phyloP scores from a whole-genome alignment of 345 rosid genomes.

The Lenwebbia sp. region DNA sequence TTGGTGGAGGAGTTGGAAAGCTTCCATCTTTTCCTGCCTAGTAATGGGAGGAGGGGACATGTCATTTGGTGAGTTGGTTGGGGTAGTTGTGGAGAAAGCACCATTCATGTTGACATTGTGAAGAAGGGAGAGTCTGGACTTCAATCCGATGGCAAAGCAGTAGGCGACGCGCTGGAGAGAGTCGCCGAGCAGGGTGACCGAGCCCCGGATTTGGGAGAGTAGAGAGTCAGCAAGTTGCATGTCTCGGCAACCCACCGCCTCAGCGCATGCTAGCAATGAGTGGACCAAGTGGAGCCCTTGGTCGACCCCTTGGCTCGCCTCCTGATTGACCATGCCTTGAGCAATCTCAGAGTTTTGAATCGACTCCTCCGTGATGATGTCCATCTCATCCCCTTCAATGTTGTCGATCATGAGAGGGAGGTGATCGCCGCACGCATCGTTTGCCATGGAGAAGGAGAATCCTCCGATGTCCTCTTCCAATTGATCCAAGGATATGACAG shows the following conservation, averaged over 20 bases:
- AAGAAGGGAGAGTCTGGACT: constrained; percentile 33
- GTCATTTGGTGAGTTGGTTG: constrained; percentile 6
- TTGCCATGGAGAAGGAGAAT: neutral
- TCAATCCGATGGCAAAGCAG: constrained; percentile 47
- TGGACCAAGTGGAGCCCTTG: constrained; percentile 63
- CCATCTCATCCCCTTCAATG: neutral
- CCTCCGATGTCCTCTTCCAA: neutral
- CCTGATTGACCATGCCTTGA: neutral
- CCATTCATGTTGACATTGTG: constrained; percentile 28
- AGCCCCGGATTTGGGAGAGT: constrained; percentile 32
- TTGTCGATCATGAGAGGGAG: neutral
- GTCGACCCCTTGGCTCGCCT: constrained; percentile 34
- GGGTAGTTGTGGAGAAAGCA: neutral
- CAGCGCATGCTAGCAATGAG: constrained; percentile 47
- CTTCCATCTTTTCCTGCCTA: constrained; percentile 41
- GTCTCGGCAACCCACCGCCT: constrained; percentile 61
- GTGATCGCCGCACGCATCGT: neutral
- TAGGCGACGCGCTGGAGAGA: constrained; percentile 50
- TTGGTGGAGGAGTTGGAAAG: constrained; percentile 47
- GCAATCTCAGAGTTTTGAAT: neutral
- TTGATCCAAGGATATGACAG: neutral
- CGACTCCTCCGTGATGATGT: constrained; percentile 5
- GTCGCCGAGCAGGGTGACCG: constrained; percentile 32
- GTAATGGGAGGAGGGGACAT: constrained; percentile 6
- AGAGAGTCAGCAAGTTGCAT: constrained; percentile 31